Percentiles rank a stretch among this genome's conserved stretches.
phyloP scores from a whole-genome alignment of 1,139 yeast species.

The Candida pseudoviswanathii region DNA sequence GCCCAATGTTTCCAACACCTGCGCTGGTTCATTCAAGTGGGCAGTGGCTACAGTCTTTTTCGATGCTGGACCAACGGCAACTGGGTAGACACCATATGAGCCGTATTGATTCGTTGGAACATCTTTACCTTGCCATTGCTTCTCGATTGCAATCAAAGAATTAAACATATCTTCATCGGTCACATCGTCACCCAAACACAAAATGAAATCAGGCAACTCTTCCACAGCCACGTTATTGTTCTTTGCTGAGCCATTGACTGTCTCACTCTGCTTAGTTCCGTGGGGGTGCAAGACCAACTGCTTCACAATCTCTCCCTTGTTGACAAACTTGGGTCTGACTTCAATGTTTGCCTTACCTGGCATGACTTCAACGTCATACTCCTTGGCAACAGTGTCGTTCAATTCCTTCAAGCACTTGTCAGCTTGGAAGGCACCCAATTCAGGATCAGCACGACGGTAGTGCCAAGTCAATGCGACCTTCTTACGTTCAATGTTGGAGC shows the following conservation, averaged over 20 bases:
- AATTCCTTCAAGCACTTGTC: slow-evolving; percentile 68
- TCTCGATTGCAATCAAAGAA: slow-evolving; percentile 64
- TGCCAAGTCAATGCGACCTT: slow-evolving; percentile 98
- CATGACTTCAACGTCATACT: slow-evolving; percentile 94
- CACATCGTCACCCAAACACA: slow-evolving; percentile 92
- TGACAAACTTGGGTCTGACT: slow-evolving; percentile 90
- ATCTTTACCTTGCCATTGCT: slow-evolving; percentile 41
- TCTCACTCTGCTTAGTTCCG: slow-evolving; percentile 46
- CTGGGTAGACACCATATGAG: slow-evolving; percentile 75
- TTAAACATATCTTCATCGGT: slow-evolving; percentile 98
- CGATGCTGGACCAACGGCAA: slow-evolving; percentile 93
- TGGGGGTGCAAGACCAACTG: slow-evolving; percentile 67
- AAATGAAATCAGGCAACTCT: slow-evolving; percentile 74
- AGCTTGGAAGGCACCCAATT: slow-evolving; percentile 86
- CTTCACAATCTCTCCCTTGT: slow-evolving; percentile 95
- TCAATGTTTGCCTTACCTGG: slow-evolving; percentile 89
- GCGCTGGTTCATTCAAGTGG: slow-evolving; percentile 83
- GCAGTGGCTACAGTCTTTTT: slow-evolving; percentile 87
- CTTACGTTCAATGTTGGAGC: slow-evolving; percentile 82
- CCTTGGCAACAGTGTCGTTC: slow-evolving; percentile 57
- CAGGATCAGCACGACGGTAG: slow-evolving; percentile 93
- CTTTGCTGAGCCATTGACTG: not conserved
- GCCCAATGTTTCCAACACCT: slow-evolving; percentile 84
- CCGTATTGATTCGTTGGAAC: slow-evolving; percentile 48
- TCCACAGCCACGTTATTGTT: slow-evolving; percentile 34